Conservation (phyloP, 169 alveolate species). For the Plasmodium gonderi region DNA sequence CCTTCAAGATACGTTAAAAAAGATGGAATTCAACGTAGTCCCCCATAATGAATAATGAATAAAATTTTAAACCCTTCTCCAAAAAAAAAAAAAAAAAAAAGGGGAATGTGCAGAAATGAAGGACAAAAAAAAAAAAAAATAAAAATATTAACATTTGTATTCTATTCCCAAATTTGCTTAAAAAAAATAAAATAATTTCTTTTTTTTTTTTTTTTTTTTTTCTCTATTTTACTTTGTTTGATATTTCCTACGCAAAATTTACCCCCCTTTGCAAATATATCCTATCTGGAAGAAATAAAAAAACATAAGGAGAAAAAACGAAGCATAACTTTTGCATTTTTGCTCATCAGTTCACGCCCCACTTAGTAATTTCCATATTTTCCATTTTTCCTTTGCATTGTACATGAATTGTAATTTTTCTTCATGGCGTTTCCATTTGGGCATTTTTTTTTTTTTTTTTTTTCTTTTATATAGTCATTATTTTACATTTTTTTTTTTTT, state of each 20-base stretch:
- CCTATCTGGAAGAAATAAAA: background rate
- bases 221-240: background rate
- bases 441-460: background rate
- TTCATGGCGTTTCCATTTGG: background rate
- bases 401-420: background rate
- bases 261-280: background rate
- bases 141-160: background rate
- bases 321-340: background rate
- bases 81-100: background rate
- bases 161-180: background rate
- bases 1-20: constrained; percentile 41
- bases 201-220: background rate
- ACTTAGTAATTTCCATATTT: background rate
- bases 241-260: background rate
- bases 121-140: background rate
- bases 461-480: too few species aligned
- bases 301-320: background rate
- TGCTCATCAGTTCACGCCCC: background rate
- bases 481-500: background rate
- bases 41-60: background rate
- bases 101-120: background rate
- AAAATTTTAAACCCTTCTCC: background rate
- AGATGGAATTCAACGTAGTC: constrained; percentile 10
- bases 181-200: background rate
- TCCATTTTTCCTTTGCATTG: background rate